Base-by-base conservation (phyloP, 2,329 filamentous ascomycete genomes). In the Sordariomycetes sp. region DNA sequence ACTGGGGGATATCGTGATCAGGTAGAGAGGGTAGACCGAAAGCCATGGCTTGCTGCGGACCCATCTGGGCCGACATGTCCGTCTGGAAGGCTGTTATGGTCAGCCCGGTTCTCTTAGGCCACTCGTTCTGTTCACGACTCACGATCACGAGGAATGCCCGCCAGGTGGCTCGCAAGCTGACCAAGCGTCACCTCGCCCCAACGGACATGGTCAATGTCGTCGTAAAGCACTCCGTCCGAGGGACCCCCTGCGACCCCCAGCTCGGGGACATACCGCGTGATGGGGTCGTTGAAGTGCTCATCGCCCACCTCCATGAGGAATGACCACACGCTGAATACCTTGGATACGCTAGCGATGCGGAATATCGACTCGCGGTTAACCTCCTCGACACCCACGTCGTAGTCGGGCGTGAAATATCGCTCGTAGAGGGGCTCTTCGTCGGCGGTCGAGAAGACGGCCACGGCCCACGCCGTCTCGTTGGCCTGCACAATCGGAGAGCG, bases 231-330 rank as follows among this genome's bases (percentile, higher is more conserved):
- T 17, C 32, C 25, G 6, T 9, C 4, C n/a, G 9, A 15, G 17
- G 6, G 21, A 16, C 34, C 23, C 17, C 19, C 17, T 26, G 39
- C 33, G 29, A 36, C 48, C 28, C 41, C 44, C 33, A 66, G 53
- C 42, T 66, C 63, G 0, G 63, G 60, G 10, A 66, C 44, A 34
- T 58, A 63, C 17, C 55, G 53, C 1, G 61, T 63, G 34, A 66
- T 54, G 6, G 59, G 56, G 4, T 57, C 50, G 25, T 58, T 54
- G 46, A 58, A 66, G 21, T 51, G 44, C 12, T 42, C 38, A 34
- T 62, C 56, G 2, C 64, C 61, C n/a, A 51, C 49, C 37, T 62
- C 53, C 11, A 53, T 49, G 14, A 68, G 48, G 39, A 59, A 61
- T 6, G 53, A 53, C 34, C 59, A 63, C 3, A 66, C 52, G 3